phyloP scores from a whole-genome alignment of 805 yeast genomes.

The Brettanomyces naardenensis region DNA sequence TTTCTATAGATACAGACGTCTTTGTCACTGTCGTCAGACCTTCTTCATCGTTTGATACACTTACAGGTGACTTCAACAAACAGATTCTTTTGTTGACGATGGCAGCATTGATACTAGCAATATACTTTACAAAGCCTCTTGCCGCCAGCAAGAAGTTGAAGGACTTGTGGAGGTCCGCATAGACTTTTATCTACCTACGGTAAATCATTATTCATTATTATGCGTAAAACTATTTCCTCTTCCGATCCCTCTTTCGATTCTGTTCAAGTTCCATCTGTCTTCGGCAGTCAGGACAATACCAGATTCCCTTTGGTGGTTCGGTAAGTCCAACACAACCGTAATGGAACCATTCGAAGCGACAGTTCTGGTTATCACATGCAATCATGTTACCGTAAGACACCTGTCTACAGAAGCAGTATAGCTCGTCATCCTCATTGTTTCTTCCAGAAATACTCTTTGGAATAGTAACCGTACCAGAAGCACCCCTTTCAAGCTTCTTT shows the following conservation, averaged over 20 bases:
- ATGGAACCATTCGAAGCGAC: slow-evolving; percentile 58
- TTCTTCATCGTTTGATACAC: slow-evolving; percentile 73
- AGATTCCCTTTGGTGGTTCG: slow-evolving; percentile 89
- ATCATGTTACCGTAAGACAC: slow-evolving; percentile 74
- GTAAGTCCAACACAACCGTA: slow-evolving; percentile 82
- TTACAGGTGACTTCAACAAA: slow-evolving; percentile 62
- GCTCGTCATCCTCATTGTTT: slow-evolving; percentile 54
- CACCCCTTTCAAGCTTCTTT: slow-evolving; percentile 9
- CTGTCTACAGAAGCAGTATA: slow-evolving; percentile 89
- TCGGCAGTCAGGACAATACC: slow-evolving; percentile 92
- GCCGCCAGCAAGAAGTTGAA: slow-evolving; percentile 47
- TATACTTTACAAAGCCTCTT: slow-evolving; percentile 47
- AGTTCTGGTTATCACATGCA: slow-evolving; percentile 54
- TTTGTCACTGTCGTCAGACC: slow-evolving; percentile 78
- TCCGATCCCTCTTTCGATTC: background rate
- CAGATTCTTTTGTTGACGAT: slow-evolving; percentile 56
- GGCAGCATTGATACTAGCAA: slow-evolving; percentile 36
- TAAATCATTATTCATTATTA: background rate
- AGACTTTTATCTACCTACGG: background rate
- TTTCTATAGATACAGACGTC: slow-evolving; percentile 59
- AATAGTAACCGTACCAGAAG: slow-evolving; percentile 10
- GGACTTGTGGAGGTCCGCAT: slow-evolving; percentile 35
- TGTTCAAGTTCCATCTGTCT: slow-evolving; percentile 10
- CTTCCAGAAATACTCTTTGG: slow-evolving; percentile 18
- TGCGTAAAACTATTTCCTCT: background rate